Conservation (phyloP, 768 basidiomycete species). For the Boletus rubroflammeus region DNA sequence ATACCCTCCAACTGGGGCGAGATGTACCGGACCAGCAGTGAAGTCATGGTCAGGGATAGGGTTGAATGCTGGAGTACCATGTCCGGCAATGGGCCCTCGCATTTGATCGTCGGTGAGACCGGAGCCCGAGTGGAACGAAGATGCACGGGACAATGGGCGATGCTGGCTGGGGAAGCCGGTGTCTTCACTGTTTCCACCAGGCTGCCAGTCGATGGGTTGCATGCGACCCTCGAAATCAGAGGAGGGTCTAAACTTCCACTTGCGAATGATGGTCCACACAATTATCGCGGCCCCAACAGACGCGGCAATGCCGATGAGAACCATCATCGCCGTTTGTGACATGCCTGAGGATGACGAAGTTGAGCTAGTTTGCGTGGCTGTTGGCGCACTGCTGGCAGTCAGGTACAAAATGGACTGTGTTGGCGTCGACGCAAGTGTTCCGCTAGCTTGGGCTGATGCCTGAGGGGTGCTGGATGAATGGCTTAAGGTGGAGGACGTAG, state of each 20-base stretch:
- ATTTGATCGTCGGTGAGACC: conserved; percentile 33
- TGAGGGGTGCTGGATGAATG: conserved; percentile 13
- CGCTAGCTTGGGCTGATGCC: conserved; percentile 15
- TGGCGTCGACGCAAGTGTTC: conserved; percentile 32
- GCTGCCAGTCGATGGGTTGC: conserved; percentile 87
- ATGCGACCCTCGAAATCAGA: conserved; percentile 79
- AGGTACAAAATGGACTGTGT: conserved; percentile 52
- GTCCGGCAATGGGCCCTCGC: conserved; percentile 33
- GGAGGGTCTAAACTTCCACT: conserved; percentile 86
- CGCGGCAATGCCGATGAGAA: conserved; percentile 67
- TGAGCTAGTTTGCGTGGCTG: conserved; percentile 22
- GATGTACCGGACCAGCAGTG: conserved; percentile 53
- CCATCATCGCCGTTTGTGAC: conserved; percentile 46
- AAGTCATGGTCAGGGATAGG: conserved; percentile 74
- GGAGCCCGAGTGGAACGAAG: conserved; percentile 63
- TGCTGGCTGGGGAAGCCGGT: conserved; percentile 43
- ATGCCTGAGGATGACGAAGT: conserved; percentile 35
- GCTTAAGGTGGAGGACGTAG: conserved; percentile 16
- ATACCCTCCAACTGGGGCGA: conserved; percentile 74
- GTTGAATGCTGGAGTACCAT: conserved; percentile 31
- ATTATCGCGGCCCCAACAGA: conserved; percentile 65
- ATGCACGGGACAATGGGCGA: conserved; percentile 53
- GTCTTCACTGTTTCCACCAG: conserved; percentile 47
- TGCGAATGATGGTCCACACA: conserved; percentile 87
- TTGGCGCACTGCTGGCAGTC: conserved; percentile 15